A percentile compares a stretch with the other conserved stretches of the same genome.
Evolutionary conservation across 2,329 filamentous ascomycete genomes (phyloP).

Genomic region (Sporothrix euskadiensis): DNA sequence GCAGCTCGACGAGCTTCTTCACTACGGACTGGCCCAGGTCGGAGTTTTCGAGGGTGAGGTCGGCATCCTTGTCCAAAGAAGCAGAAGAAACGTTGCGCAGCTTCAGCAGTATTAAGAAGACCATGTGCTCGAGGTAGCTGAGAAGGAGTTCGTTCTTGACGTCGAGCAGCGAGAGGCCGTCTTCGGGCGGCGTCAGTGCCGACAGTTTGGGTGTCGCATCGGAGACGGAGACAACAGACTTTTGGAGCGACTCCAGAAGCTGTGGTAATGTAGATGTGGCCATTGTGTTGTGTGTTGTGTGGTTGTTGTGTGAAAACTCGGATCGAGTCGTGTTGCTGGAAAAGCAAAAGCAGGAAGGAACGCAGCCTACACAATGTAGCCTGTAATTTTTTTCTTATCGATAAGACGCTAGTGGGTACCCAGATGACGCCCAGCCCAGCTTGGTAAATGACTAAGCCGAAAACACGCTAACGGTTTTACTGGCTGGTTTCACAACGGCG

Average conservation of each 20-base stretch:
- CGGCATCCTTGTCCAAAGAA: neutral
- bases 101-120: conserved; percentile 82
- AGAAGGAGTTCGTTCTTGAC: conserved; percentile 97
- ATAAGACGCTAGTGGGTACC: conserved; percentile 14
- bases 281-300: conserved; percentile 32
- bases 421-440: conserved; percentile 6
- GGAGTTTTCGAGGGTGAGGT: conserved; percentile 39
- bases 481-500: neutral
- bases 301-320: neutral
- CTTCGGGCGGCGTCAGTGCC: conserved; percentile 69
- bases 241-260: conserved; percentile 57
- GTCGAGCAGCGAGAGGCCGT: conserved; percentile 92
- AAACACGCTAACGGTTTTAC: neutral
- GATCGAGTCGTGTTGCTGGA: neutral
- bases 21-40: conserved; percentile 67
- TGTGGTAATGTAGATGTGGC: conserved; percentile 43
- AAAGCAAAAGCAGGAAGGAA: neutral
- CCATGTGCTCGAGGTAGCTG: conserved; percentile 91
- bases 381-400: conserved; percentile 30
- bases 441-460: neutral
- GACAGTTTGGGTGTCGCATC: conserved; percentile 65
- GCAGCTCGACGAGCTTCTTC: conserved; percentile 83
- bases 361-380: neutral
- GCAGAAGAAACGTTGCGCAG: conserved; percentile 57
- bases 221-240: conserved; percentile 62